Evolutionary conservation across 2,329 filamentous ascomycete genomes (phyloP).

Genomic region (Penicillium digitatum): DNA sequence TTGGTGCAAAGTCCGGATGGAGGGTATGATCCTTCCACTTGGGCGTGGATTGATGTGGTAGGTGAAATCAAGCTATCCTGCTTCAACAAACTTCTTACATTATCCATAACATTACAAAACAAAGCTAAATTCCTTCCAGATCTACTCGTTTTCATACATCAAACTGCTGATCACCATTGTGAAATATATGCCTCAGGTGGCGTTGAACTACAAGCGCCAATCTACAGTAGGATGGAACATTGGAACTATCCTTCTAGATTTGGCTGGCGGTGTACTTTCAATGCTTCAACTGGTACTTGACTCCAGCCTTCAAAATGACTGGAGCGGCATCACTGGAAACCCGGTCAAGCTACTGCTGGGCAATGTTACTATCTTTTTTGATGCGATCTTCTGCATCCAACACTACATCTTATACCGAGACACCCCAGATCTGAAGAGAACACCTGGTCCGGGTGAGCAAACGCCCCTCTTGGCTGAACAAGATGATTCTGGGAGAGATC

Average conservation of each 20-base stretch:
- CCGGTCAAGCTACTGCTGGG: constrained; percentile 84
- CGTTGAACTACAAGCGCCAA: constrained; percentile 76
- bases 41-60: constrained; percentile 65
- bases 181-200: constrained; percentile 87
- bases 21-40: constrained; percentile 48
- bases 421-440: constrained; percentile 19
- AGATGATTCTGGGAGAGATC: constrained; percentile 2
- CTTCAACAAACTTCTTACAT: background rate
- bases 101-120: too few species aligned
- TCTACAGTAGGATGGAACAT: constrained; percentile 90
- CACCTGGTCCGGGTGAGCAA: constrained; percentile 17
- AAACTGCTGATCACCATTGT: constrained; percentile 84
- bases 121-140: constrained; percentile 34
- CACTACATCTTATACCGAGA: constrained; percentile 75
- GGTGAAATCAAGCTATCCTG: constrained; percentile 16
- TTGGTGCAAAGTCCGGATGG: constrained; percentile 38
- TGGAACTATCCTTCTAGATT: constrained; percentile 74
- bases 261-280: constrained; percentile 75
- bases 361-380: constrained; percentile 81
- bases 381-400: constrained; percentile 79
- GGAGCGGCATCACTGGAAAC: constrained; percentile 87
- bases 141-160: constrained; percentile 73
- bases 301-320: constrained; percentile 77
- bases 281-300: constrained; percentile 79
- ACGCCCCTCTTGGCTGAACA: constrained; percentile 31